Evolutionary conservation across 2,329 filamentous ascomycete species (phyloP), one percentile per base, ranked within the genome.

Genomic region (Xylariaceae sp.): DNA sequence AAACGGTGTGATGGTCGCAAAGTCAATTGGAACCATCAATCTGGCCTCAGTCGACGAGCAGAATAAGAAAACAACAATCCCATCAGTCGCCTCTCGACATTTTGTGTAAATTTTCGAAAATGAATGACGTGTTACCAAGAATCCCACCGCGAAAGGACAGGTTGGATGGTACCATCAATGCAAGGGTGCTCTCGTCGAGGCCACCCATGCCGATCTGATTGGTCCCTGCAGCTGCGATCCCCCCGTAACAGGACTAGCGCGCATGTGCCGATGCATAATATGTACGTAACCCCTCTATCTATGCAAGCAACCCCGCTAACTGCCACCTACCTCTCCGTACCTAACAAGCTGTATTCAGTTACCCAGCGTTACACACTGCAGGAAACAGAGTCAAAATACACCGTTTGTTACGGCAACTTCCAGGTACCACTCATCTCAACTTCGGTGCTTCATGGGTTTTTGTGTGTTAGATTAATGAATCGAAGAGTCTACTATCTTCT

Each of bases 191-290:
- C 60, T 51, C 56, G 56, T 49, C 65, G 55, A 69, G 63, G 69
- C 66, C 68, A 71, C 68, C 62, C 60, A 65, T 69, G 67, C 52
- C 7, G 15, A 56, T 18, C 11, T 69, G 58, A 71, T 70, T 71
- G 68, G 69, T 13, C 56, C 63, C 65, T 67, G 66, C 23, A 18
- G n/a, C 56, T 59, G 51, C 53, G 52, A 58, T 30, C 56, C 60
- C 48, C 35, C 64, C 35, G 57, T 49, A 66, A 63, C 23, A 51
- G 62, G 60, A n/a, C 59, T 54, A 56, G 57, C 56, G 47, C 5
- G 11, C 5, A 45, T n/a, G 5, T 45, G 10, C 42, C 9, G 11
- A 13, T 45, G 10, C 42, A 13, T 45, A 45, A 6, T 45, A 45
- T 15, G 42, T 6, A 45, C 10, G 42, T 45, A 45, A 13, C 42